phyloP scores from a whole-genome alignment of 208 protist genomes.

The Leishmania arabica region DNA sequence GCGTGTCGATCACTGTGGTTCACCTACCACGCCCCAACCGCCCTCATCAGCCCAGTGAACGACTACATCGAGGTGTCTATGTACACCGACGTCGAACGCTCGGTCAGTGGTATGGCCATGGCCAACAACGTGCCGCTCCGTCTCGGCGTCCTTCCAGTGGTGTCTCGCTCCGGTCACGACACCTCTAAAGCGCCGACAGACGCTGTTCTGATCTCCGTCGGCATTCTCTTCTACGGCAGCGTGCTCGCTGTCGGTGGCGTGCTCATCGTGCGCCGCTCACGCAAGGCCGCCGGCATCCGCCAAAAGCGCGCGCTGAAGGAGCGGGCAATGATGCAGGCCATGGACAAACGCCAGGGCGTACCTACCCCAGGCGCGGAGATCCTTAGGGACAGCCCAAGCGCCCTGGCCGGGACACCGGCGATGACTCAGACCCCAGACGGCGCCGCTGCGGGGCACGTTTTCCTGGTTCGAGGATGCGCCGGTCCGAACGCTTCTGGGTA shows the following conservation, averaged over 20 bases:
- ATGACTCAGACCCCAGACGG: background rate
- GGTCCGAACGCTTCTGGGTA: background rate
- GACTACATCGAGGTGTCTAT: constrained; percentile 49
- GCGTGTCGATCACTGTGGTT: constrained; percentile 37
- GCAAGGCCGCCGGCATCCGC: constrained; percentile 37
- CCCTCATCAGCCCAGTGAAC: constrained; percentile 23
- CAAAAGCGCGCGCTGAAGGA: constrained; percentile 28
- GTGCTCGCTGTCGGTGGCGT: constrained; percentile 35
- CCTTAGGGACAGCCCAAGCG: background rate
- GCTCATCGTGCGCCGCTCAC: constrained; percentile 35
- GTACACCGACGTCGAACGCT: constrained; percentile 24
- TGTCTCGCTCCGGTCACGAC: constrained; percentile 15
- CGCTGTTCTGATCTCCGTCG: constrained; percentile 35
- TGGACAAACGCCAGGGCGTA: background rate
- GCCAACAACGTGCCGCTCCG: constrained; percentile 32
- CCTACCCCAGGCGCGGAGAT: background rate
- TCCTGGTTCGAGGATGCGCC: background rate
- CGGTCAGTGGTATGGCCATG: constrained; percentile 1
- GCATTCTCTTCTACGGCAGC: constrained; percentile 48
- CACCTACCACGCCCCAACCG: constrained; percentile 43
- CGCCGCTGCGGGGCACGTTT: background rate
- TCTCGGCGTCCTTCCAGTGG: constrained; percentile 45
- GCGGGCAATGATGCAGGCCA: constrained; percentile 13
- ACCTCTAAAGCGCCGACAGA: constrained; percentile 10
- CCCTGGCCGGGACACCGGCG: background rate